Evolutionary conservation across 2,329 filamentous ascomycete genomes (phyloP).

Genomic region (Coleophoma cylindrospora): DNA sequence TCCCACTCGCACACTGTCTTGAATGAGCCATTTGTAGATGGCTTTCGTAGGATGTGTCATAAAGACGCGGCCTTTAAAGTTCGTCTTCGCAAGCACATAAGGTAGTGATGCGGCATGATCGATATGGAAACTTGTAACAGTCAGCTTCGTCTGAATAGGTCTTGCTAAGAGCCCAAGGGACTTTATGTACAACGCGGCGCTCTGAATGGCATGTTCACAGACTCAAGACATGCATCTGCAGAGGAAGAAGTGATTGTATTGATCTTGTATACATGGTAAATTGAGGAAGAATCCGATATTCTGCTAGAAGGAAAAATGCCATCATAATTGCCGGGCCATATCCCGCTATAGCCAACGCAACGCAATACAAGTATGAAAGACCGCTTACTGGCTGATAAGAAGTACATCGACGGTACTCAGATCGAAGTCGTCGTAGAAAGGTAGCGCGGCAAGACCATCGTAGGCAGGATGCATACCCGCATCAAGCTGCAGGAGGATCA

Average conservation of each 20-base stretch:
- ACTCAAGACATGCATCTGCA: constrained; percentile 27
- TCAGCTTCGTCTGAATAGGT: constrained; percentile 11
- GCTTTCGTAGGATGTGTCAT: constrained; percentile 99
- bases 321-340: no score
- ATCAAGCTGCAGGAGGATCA: constrained; percentile 62
- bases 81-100: constrained; percentile 96
- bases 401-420: constrained; percentile 95
- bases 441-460: constrained; percentile 86
- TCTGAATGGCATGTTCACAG: constrained; percentile 22
- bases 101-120: constrained; percentile 98
- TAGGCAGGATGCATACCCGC: constrained; percentile 96
- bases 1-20: constrained; percentile 90
- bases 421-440: constrained; percentile 98
- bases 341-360: no score
- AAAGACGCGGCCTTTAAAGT: constrained; percentile 93
- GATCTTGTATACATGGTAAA: constrained; percentile 31
- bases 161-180: not conserved
- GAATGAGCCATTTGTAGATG: constrained; percentile 99
- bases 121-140: constrained; percentile 77
- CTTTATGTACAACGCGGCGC: constrained; percentile 23
- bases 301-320: constrained; percentile 5
- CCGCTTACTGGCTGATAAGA: constrained; percentile 96
- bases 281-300: not conserved
- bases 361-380: not conserved
- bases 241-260: constrained; percentile 35